Conservation (phyloP, 768 basidiomycete species). For the Lentinula sp. region DNA sequence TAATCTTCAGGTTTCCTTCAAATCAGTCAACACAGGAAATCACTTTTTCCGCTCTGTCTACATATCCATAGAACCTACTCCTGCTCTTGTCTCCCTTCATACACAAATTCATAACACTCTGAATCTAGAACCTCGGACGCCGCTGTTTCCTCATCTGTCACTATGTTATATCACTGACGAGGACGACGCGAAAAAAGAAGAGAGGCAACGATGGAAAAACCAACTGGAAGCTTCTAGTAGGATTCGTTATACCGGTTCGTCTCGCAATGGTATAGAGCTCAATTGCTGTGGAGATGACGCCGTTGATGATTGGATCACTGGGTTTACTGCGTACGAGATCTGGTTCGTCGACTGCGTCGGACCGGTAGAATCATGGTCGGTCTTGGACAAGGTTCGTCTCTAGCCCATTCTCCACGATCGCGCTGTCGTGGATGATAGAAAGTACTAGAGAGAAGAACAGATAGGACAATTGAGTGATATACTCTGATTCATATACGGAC, state of each 20-base stretch:
- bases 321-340: slow-evolving; percentile 42
- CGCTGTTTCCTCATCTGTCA: slow-evolving; percentile 67
- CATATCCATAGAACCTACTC: slow-evolving; percentile 39
- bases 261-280: slow-evolving; percentile 20
- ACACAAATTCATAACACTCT: slow-evolving; percentile 33
- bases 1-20: slow-evolving; percentile 40
- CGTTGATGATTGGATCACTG: slow-evolving; percentile 26
- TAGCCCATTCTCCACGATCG: too few relatives aligned
- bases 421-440: too few relatives aligned
- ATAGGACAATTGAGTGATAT: too few relatives aligned
- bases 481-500: too few relatives aligned
- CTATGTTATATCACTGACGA: slow-evolving; percentile 65
- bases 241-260: slow-evolving; percentile 15
- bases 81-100: slow-evolving; percentile 44
- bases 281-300: slow-evolving; percentile 21
- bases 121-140: slow-evolving; percentile 38
- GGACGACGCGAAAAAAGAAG: slow-evolving; percentile 40
- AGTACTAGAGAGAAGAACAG: too few relatives aligned
- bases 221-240: slow-evolving; percentile 31
- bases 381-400: slow-evolving; percentile 32
- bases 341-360: slow-evolving; percentile 60
- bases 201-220: slow-evolving; percentile 43
- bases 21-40: slow-evolving; percentile 47
- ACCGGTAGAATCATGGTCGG: slow-evolving; percentile 51
- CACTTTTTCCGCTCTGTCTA: slow-evolving; percentile 73